Percentiles rank a stretch among this genome's conserved stretches.
These are phyloP conservation scores for Phialophora expanda DNA, from an alignment of 2,329 filamentous ascomycete species.

Conservation along the genomic window DNA sequence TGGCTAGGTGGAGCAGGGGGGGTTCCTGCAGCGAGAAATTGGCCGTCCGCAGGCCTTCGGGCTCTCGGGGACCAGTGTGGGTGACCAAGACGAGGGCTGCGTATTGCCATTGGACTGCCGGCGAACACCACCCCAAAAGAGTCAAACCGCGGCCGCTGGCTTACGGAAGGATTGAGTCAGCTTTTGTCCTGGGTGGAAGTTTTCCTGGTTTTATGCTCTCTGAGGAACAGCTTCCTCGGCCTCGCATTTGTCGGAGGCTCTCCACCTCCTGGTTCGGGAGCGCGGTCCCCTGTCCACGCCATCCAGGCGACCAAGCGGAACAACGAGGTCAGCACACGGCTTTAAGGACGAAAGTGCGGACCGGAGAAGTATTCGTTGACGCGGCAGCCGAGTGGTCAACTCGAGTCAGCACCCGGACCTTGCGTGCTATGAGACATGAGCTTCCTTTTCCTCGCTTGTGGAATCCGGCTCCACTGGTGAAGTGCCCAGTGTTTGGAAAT, in stretches of 20 bases:
- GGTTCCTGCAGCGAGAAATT: conserved; percentile 3
- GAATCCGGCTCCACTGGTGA: conserved; percentile 1
- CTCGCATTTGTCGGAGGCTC: conserved; percentile 2
- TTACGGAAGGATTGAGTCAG: conserved; percentile 31
- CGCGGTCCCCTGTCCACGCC: not conserved
- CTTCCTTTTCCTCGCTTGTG: conserved; percentile 14
- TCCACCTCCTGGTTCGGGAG: conserved; percentile 12
- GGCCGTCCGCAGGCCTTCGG: conserved; percentile 11
- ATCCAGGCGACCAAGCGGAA: conserved; percentile 10
- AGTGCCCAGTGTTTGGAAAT: not conserved
- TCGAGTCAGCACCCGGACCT: conserved; percentile 8
- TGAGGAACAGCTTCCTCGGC: conserved; percentile 5
- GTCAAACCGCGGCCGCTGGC: conserved; percentile 3
- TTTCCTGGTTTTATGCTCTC: not conserved
- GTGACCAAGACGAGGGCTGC: not conserved
- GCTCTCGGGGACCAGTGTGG: conserved; percentile 19
- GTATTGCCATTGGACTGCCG: conserved; percentile 13
- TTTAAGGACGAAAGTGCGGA: not conserved
- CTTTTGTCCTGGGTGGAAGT: not conserved
- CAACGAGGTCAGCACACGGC: conserved; percentile 8
- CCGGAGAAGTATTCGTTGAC: conserved; percentile 11
- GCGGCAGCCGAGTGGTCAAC: conserved; percentile 17
- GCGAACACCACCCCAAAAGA: conserved; percentile 6
- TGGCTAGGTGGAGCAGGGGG: not conserved
- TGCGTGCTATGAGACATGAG: not conserved